Evolutionary conservation across 2,329 filamentous ascomycete genomes (phyloP).

Genomic region (Coniochaeta sp.): DNA sequence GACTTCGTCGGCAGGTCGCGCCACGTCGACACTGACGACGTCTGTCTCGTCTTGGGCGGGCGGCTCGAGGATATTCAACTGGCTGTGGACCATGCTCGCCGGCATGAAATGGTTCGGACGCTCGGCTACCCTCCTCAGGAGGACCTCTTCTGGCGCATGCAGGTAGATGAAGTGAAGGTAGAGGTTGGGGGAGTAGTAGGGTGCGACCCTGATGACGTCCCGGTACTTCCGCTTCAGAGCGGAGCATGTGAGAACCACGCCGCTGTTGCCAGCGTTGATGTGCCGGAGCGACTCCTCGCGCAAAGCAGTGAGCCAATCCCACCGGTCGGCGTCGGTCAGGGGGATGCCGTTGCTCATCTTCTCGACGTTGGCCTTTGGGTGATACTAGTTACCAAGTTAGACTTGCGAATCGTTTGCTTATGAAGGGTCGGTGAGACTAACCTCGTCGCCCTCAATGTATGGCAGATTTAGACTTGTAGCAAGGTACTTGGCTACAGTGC

Average conservation of each 20-base stretch:
- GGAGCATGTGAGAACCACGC: conserved; percentile 94
- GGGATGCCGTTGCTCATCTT: conserved; percentile 86
- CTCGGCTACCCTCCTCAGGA: conserved; percentile 67
- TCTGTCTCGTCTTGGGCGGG: conserved; percentile 65
- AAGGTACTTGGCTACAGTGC: conserved; percentile 62
- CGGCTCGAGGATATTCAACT: conserved; percentile 81
- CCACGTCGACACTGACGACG: conserved; percentile 65
- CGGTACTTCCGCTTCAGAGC: conserved; percentile 96
- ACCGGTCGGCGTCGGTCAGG: conserved; percentile 86
- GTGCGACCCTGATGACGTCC: conserved; percentile 78
- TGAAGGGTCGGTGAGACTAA: conserved; percentile 35
- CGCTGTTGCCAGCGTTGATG: conserved; percentile 50
- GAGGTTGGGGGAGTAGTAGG: conserved; percentile 67
- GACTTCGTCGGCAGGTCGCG: conserved; percentile 50
- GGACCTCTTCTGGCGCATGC: conserved; percentile 64
- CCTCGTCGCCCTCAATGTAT: conserved; percentile 73
- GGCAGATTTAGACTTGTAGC: conserved; percentile 56
- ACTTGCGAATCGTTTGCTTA: conserved; percentile 1
- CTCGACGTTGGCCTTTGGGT: conserved; percentile 70
- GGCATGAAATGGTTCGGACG: conserved; percentile 93
- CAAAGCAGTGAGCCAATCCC: conserved; percentile 88
- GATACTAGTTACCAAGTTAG: conserved; percentile 51
- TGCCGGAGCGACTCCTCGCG: conserved; percentile 59
- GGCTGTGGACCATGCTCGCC: conserved; percentile 87
- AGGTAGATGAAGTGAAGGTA: conserved; percentile 91